These are phyloP conservation scores for Naegleria lovaniensis DNA, from an alignment of 208 protist genomes.

Conservation along the genomic window DNA sequence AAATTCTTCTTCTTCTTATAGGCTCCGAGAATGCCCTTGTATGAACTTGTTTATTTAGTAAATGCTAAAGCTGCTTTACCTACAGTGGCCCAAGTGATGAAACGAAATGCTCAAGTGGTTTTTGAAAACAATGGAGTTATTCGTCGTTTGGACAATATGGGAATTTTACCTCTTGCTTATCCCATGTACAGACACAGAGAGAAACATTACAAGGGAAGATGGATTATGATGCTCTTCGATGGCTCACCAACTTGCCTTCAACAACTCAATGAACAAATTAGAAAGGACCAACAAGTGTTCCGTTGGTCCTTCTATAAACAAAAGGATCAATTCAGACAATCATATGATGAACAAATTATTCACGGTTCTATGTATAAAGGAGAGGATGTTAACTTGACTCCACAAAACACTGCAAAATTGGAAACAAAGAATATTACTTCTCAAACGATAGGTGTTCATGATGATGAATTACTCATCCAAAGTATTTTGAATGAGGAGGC, in stretches of 20 bases:
- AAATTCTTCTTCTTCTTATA: no score
- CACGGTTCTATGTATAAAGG: background rate
- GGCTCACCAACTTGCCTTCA: background rate
- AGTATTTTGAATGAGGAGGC: background rate
- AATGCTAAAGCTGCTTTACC: background rate
- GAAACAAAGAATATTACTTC: background rate
- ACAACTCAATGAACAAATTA: background rate
- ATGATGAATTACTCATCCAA: background rate
- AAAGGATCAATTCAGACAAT: constrained; percentile 11
- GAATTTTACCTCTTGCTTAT: constrained; percentile 12
- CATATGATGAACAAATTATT: constrained; percentile 11
- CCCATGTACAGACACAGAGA: constrained; percentile 21
- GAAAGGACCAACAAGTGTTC: constrained; percentile 11
- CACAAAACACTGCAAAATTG: background rate
- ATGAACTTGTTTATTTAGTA: constrained; percentile 1
- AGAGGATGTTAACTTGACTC: background rate
- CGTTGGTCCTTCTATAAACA: constrained; percentile 20
- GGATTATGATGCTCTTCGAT: constrained; percentile 16
- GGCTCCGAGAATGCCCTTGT: constrained; percentile 2
- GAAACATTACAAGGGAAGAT: constrained; percentile 23
- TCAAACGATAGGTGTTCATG: background rate
- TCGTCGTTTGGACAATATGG: constrained; percentile 14
- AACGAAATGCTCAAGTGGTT: background rate
- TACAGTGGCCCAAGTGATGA: background rate
- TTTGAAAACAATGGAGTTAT: constrained; percentile 22